Evolutionary conservation across 2,329 filamentous ascomycete genomes (phyloP).

Genomic region (Cladophialophora psammophila): DNA sequence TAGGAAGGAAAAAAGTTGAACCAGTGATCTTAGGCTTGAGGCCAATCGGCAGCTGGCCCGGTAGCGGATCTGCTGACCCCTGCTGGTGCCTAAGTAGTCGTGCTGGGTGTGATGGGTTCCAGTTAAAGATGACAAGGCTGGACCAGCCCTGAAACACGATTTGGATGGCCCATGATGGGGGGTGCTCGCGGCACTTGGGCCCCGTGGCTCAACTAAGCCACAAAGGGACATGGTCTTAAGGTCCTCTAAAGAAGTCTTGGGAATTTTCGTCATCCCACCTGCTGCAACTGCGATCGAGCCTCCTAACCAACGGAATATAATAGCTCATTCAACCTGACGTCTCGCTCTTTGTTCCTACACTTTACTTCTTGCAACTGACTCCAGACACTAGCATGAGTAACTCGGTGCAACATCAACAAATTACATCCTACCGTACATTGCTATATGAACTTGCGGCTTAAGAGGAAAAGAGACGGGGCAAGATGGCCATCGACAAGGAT

Average conservation of each 20-base stretch:
- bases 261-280: slow-evolving; percentile 14
- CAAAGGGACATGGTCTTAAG: slow-evolving; percentile 18
- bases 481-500: slow-evolving; percentile 73
- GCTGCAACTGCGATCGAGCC: slow-evolving; percentile 13
- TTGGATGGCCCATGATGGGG: not conserved
- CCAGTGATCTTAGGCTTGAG: not conserved
- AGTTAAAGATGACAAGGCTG: slow-evolving; percentile 15
- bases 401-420: not conserved
- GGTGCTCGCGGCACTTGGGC: not conserved
- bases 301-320: not conserved
- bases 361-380: not conserved
- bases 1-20: not conserved
- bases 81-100: not conserved
- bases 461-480: slow-evolving; percentile 22
- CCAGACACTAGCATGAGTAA: not conserved
- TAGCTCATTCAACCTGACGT: not conserved
- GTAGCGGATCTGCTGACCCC: slow-evolving; percentile 2
- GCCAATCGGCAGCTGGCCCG: slow-evolving; percentile 16
- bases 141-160: not conserved
- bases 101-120: not conserved
- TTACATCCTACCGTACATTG: not conserved
- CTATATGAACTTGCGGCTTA: slow-evolving; percentile 1
- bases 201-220: slow-evolving; percentile 5
- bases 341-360: not conserved
- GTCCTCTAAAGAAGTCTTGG: slow-evolving; percentile 19